Base-by-base conservation (phyloP, 768 basidiomycete species). In the Infundibulicybe gibba region DNA sequence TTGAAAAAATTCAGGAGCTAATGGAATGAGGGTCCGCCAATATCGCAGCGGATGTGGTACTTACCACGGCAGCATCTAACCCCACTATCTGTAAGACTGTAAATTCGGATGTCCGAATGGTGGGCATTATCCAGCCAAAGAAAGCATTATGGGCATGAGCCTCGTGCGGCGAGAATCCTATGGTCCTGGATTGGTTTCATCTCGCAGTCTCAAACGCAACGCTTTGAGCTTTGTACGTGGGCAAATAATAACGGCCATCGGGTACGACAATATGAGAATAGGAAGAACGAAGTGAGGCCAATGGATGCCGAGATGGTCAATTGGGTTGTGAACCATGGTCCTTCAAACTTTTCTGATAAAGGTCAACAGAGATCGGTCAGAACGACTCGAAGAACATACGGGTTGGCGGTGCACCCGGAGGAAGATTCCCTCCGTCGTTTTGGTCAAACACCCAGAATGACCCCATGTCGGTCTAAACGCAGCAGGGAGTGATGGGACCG, bases 41-140 rank as follows among this genome's bases (percentile, higher is more conserved):
- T 13, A 34, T 10, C 35, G 15, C 6, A 13, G 47, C 21, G 34
- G 9, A 10, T 20, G 2, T 21, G 9, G 38, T 12, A 75, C 90
- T 57, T 60, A 93, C 92, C 56, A 98, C 97, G 2, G 93, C 94
- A 35, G 95, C 95, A 64, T 99, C 95, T 35, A 99, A 70, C 0
- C 95, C 95, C 11, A 99, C 95, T 42, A 97, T 95, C 64, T 97
- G 94, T 2, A 99, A 74, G 3, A 99, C 83, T 0, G 92, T 88
- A 50, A 90, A 94, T 61, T 99, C 95, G 39, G 90, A 94, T 0
- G 87, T 93, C 48, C 78, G 72, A 37, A 97, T 76, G 0, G 95
- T 98, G 1, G 95, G 95, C 54, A 95, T 67, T 44, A 99, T 89
- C 95, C 97, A 99, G 19, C 93, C 93, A 66, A 97, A 93, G 69